Percentiles rank a stretch among this genome's conserved stretches.
phyloP scores from a whole-genome alignment of 345 rosid species.

The Hypericum androsaemum region DNA sequence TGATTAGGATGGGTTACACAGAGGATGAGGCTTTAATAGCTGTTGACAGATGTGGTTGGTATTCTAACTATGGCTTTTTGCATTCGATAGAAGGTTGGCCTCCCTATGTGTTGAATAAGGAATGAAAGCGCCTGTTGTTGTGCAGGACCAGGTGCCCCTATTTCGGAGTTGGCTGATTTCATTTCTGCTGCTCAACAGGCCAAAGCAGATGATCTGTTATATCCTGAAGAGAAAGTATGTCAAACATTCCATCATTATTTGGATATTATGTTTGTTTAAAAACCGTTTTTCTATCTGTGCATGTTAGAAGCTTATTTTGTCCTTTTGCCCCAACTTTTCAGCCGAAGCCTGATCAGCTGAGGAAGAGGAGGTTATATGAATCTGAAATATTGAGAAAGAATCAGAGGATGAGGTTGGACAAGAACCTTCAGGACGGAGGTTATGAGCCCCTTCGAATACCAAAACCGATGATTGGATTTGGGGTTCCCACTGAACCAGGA shows the following conservation, averaged over 20 bases:
- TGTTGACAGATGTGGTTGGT: slow-evolving; percentile 77
- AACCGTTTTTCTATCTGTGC: not conserved
- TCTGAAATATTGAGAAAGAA: slow-evolving; percentile 23
- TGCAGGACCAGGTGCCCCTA: slow-evolving; percentile 49
- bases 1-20: slow-evolving; percentile 63
- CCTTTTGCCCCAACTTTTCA: slow-evolving; percentile 12
- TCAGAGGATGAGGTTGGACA: slow-evolving; percentile 20
- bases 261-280: not conserved
- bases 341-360: slow-evolving; percentile 32
- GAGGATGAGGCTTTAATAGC: slow-evolving; percentile 56
- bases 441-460: slow-evolving; percentile 58
- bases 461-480: slow-evolving; percentile 85
- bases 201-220: slow-evolving; percentile 42
- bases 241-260: not conserved
- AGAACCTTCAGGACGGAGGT: slow-evolving; percentile 20
- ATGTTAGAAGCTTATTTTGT: not conserved
- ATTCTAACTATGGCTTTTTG: slow-evolving; percentile 7
- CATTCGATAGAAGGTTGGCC: slow-evolving; percentile 7
- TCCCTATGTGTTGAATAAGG: no score
- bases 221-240: slow-evolving; percentile 45
- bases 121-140: no score
- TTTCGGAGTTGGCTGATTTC: slow-evolving; percentile 63
- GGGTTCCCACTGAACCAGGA: slow-evolving; percentile 44
- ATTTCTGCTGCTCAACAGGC: slow-evolving; percentile 75
- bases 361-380: slow-evolving; percentile 39